A percentile compares a stretch with the other conserved stretches of the same genome.
phyloP scores from a whole-genome alignment of 208 protist genomes.

The Acanthamoeba lenticulata region DNA sequence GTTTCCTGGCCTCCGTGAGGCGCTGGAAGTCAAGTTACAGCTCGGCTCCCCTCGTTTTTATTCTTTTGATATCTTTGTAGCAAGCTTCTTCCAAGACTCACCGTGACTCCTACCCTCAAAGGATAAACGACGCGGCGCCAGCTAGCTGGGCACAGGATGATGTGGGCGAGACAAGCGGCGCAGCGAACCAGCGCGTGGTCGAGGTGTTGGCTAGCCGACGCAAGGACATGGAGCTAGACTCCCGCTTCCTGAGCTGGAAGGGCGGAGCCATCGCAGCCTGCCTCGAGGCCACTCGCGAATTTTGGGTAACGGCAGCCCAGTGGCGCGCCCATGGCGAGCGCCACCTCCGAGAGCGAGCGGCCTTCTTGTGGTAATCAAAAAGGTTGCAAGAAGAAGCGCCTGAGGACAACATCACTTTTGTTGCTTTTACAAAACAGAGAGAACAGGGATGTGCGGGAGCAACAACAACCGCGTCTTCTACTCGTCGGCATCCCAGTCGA shows the following conservation, averaged over 20 bases:
- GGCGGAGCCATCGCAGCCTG: conserved; percentile 27
- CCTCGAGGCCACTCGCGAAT: conserved; percentile 5
- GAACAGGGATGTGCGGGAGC: no score
- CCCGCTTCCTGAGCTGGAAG: conserved; percentile 34
- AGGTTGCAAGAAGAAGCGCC: no score
- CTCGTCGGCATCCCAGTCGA: conserved; percentile 69
- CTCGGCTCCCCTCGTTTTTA: neutral
- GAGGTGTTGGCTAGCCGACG: conserved; percentile 26
- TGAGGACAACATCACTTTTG: no score
- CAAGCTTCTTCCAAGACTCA: neutral
- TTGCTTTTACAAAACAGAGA: no score
- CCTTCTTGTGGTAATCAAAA: conserved; percentile 22
- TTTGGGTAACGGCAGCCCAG: neutral
- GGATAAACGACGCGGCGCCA: neutral
- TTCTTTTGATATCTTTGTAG: neutral
- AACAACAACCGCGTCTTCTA: neutral
- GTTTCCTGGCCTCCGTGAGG: neutral
- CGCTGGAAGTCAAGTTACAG: neutral
- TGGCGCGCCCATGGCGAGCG: neutral
- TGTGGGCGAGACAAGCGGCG: neutral
- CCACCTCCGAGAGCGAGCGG: neutral
- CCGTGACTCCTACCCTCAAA: neutral
- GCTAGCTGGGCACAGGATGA: neutral
- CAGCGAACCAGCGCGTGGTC: neutral
- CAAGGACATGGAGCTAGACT: conserved; percentile 54